Evolutionary conservation across 2,329 filamentous ascomycete genomes (phyloP), one percentile per base, ranked within the genome.

Genomic region (Rugonectria rugulosa): DNA sequence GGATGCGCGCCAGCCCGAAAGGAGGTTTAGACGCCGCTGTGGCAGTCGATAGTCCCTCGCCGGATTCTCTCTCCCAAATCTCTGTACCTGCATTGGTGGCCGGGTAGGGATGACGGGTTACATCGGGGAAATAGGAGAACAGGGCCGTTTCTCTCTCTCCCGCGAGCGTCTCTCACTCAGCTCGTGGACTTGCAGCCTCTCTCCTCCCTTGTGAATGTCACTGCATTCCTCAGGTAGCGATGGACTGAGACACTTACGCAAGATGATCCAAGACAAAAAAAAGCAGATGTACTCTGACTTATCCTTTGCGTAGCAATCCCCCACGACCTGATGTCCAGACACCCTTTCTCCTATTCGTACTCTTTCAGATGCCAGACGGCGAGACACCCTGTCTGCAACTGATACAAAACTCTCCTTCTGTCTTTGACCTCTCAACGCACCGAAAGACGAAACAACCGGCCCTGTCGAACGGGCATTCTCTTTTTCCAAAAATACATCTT

Each of bases 401-500:
- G 26, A 29, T 29, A 29, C 12, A 29, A 12, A 32, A 47, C 37
- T 31, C 31, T 37, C 27, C 24, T 46, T 41, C 41, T n/a, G n/a
- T n/a, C n/a, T 52, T 44, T 42, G 32, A 15, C 20, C 37, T 20
- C 7, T 32, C 17, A 41, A 37, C 20, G 29, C 40, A 51, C 48
- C 48, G 48, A 44, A 50, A 36, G 40, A 41, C 46, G 53, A 56
- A 56, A 50, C 53, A 50, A 27, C 23, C 34, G 51, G 24, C 45
- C 44, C n/a, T n/a, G 27, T 27, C 36, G n/a, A 37, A 23, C 40
- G 38, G 36, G 44, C 20, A 17, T 17, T 36, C 19, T 32, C 15
- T 38, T 21, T 38, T 50, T 49, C 53, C 53, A 56, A 56, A 56
- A 56, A 56, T 50, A 56, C 51, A 12, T 21, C 15, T 37, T 31